These are phyloP conservation scores for Babesia ovis DNA, from an alignment of 169 alveolate species.

Conservation along the genomic window DNA sequence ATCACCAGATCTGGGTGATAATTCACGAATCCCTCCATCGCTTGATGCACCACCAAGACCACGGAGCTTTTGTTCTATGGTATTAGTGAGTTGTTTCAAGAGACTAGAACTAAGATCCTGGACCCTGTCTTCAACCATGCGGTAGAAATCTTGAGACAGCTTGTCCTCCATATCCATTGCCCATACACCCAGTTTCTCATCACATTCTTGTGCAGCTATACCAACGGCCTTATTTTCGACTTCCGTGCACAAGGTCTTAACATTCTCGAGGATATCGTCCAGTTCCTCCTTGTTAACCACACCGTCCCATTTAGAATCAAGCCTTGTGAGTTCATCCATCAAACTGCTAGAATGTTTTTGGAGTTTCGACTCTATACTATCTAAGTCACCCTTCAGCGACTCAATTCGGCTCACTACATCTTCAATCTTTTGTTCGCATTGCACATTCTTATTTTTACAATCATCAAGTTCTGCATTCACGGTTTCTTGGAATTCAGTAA, in stretches of 20 bases:
- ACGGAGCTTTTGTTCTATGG: slow-evolving; percentile 27
- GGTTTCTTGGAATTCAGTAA: neutral
- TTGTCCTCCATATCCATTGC: slow-evolving; percentile 36
- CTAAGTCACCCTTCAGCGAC: slow-evolving; percentile 1
- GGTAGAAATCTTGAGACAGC: slow-evolving; percentile 24
- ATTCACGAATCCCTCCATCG: neutral
- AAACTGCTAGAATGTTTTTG: neutral
- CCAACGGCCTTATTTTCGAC: slow-evolving; percentile 5
- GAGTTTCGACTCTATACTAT: neutral
- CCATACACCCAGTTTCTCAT: slow-evolving; percentile 11
- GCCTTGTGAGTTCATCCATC: slow-evolving; percentile 10
- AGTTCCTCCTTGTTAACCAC: neutral
- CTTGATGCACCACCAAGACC: slow-evolving; percentile 2
- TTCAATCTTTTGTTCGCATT: neutral
- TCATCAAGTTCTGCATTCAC: slow-evolving; percentile 7
- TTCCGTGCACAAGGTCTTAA: neutral
- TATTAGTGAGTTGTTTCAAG: slow-evolving; percentile 24
- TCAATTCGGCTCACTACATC: neutral
- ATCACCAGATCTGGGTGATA: neutral
- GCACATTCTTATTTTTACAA: neutral
- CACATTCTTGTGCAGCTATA: slow-evolving; percentile 15
- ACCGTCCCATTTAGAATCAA: slow-evolving; percentile 1
- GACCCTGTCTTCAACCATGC: slow-evolving; percentile 14
- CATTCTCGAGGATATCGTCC: neutral
- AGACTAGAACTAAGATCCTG: slow-evolving; percentile 6